Percentiles rank a stretch among this genome's conserved stretches.
These are phyloP conservation scores for Trematosphaeria pertusa DNA, from an alignment of 2,329 filamentous ascomycete genomes.

Conservation along the genomic window DNA sequence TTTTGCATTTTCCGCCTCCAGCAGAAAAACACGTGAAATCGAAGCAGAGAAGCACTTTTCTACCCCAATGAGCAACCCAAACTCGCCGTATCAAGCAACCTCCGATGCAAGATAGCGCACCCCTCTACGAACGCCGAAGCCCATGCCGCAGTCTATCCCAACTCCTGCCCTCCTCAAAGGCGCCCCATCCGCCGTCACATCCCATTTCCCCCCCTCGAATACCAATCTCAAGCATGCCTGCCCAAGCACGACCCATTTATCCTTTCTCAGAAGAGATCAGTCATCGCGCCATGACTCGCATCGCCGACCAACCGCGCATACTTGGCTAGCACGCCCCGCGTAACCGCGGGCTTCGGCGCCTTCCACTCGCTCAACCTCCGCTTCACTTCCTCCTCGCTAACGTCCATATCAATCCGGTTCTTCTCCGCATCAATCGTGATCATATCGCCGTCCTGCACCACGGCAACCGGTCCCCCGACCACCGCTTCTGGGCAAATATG, in stretches of 20 bases:
- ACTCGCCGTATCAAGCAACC: too few relatives aligned
- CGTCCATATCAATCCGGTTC: conserved; percentile 75
- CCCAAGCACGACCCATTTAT: too few relatives aligned
- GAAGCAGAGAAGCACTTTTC: too few relatives aligned
- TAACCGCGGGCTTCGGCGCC: conserved; percentile 73
- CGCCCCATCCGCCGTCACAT: too few relatives aligned
- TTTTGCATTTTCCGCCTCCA: too few relatives aligned
- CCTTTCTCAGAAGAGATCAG: conserved; percentile 74
- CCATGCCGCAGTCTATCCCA: too few relatives aligned
- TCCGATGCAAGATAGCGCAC: not conserved
- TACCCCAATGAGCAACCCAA: too few relatives aligned
- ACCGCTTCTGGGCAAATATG: conserved; percentile 92
- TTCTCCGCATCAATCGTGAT: conserved; percentile 86
- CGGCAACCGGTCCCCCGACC: conserved; percentile 84
- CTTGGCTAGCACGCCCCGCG: conserved; percentile 85
- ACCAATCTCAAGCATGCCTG: too few relatives aligned
- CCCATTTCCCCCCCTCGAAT: not conserved
- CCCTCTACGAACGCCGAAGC: not conserved
- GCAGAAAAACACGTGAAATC: too few relatives aligned
- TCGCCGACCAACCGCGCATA: conserved; percentile 88
- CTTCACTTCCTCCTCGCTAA: conserved; percentile 74
- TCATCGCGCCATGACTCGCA: conserved; percentile 90
- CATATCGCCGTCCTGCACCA: conserved; percentile 79
- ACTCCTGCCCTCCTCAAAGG: too few relatives aligned
- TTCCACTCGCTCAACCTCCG: conserved; percentile 71